phyloP scores from a whole-genome alignment of 352 stramenopile genomes.

The Elongisporangium prolatum region DNA sequence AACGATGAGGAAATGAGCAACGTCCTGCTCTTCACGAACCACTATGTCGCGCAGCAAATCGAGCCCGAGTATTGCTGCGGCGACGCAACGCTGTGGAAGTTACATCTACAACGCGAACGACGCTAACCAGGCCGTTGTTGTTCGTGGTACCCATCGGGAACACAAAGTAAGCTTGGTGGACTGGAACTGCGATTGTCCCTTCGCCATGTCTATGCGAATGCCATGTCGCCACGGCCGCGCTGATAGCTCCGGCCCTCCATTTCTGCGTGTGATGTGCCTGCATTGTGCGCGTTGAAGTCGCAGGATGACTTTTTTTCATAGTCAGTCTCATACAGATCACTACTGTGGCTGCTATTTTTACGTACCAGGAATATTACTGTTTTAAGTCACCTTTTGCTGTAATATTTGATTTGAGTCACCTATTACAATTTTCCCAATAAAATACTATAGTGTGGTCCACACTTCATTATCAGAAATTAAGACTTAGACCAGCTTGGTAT shows the following conservation, averaged over 20 bases:
- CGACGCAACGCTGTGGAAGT: slow-evolving; percentile 1
- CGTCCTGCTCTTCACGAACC: slow-evolving; percentile 14
- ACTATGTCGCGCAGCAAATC: slow-evolving; percentile 18
- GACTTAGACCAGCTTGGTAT: neutral
- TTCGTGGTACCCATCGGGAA: neutral
- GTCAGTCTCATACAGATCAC: too few species aligned
- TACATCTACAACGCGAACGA: slow-evolving; percentile 1
- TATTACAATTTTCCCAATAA: too few species aligned
- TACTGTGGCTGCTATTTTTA: too few species aligned
- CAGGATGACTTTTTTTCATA: too few species aligned
- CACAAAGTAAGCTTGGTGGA: neutral
- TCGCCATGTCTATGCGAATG: slow-evolving; percentile 9
- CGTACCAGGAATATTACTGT: too few species aligned
- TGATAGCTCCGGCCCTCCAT: too few species aligned
- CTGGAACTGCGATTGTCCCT: slow-evolving; percentile 13
- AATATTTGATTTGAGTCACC: too few species aligned
- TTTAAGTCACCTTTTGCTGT: too few species aligned
- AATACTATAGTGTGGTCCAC: neutral
- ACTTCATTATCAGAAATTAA: neutral
- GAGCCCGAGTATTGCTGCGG: slow-evolving; percentile 8
- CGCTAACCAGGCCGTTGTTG: neutral
- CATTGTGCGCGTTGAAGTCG: too few species aligned
- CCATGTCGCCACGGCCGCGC: slow-evolving; percentile 17
- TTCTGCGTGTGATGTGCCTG: too few species aligned
- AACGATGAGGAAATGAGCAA: slow-evolving; percentile 18